A percentile compares a stretch with the other conserved stretches of the same genome.
These are phyloP conservation scores for Microcyclospora pomicola DNA, from an alignment of 2,329 filamentous ascomycete species.

Conservation along the genomic window DNA sequence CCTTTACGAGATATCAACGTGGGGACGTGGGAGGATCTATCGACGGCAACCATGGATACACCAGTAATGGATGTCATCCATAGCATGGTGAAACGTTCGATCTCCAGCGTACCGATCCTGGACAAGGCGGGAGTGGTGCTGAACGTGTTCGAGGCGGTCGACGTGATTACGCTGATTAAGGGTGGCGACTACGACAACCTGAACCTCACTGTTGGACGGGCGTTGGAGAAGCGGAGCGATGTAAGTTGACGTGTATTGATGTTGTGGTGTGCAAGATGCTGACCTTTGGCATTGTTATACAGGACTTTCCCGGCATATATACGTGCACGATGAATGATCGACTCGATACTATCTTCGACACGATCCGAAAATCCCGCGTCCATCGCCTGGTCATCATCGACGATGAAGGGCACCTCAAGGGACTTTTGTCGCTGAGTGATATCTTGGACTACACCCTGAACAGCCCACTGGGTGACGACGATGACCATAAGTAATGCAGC, in stretches of 20 bases:
- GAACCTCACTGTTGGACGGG: conserved; percentile 73
- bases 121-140: conserved; percentile 68
- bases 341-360: conserved; percentile 91
- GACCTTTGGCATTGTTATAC: not conserved
- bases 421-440: conserved; percentile 86
- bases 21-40: conserved; percentile 69
- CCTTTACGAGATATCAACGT: conserved; percentile 70
- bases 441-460: conserved; percentile 84
- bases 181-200: conserved; percentile 86
- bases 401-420: conserved; percentile 71
- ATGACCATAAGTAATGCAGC: conserved; percentile 1
- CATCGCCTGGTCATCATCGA: conserved; percentile 89
- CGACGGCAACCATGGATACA: conserved; percentile 75
- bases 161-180: conserved; percentile 92
- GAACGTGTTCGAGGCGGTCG: conserved; percentile 95
- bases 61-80: conserved; percentile 91
- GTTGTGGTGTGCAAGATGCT: no score
- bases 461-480: conserved; percentile 19
- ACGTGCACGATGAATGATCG: conserved; percentile 86
- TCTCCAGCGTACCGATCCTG: conserved; percentile 86
- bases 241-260: conserved; percentile 27
- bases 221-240: conserved; percentile 70
- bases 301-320: conserved; percentile 92
- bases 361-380: conserved; percentile 84
- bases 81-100: conserved; percentile 80